phyloP scores from a whole-genome alignment of 2,329 filamentous ascomycete species.

The Sclerotinia borealis region DNA sequence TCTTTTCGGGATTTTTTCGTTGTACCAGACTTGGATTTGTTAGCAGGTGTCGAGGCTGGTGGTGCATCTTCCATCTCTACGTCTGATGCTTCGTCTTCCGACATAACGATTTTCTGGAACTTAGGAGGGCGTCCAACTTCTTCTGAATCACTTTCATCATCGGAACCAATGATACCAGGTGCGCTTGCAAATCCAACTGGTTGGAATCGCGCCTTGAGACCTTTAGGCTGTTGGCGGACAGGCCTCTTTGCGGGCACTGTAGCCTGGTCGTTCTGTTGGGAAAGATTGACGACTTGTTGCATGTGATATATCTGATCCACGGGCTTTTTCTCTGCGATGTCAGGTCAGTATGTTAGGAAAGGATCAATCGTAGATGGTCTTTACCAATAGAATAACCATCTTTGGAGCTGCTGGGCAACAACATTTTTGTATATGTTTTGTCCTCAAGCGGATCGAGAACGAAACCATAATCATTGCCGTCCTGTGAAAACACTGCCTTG shows the following conservation, averaged over 20 bases:
- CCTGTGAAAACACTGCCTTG: slow-evolving; percentile 53
- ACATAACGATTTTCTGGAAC: neutral
- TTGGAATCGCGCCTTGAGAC: slow-evolving; percentile 59
- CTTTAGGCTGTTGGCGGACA: slow-evolving; percentile 59
- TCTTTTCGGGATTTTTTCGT: slow-evolving; percentile 11
- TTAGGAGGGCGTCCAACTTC: slow-evolving; percentile 15
- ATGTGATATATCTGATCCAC: slow-evolving; percentile 59
- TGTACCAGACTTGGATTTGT: slow-evolving; percentile 8
- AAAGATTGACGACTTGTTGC: slow-evolving; percentile 54
- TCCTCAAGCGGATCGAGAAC: slow-evolving; percentile 47
- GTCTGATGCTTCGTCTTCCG: slow-evolving; percentile 12
- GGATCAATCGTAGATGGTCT: neutral
- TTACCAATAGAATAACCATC: slow-evolving; percentile 49
- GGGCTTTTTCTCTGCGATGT: slow-evolving; percentile 21
- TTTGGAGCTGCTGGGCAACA: slow-evolving; percentile 53
- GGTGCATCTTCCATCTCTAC: slow-evolving; percentile 20
- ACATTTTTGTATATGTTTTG: slow-evolving; percentile 48
- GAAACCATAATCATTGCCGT: slow-evolving; percentile 57
- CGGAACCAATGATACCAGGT: slow-evolving; percentile 36
- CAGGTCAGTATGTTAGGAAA: neutral
- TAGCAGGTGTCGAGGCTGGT: slow-evolving; percentile 6
- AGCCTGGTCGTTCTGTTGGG: slow-evolving; percentile 26
- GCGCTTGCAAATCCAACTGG: slow-evolving; percentile 55
- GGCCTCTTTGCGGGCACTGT: slow-evolving; percentile 45
- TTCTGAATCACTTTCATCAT: slow-evolving; percentile 21